phyloP scores from a whole-genome alignment of 352 stramenopile species.

The Globisporangium apiculatum region DNA sequence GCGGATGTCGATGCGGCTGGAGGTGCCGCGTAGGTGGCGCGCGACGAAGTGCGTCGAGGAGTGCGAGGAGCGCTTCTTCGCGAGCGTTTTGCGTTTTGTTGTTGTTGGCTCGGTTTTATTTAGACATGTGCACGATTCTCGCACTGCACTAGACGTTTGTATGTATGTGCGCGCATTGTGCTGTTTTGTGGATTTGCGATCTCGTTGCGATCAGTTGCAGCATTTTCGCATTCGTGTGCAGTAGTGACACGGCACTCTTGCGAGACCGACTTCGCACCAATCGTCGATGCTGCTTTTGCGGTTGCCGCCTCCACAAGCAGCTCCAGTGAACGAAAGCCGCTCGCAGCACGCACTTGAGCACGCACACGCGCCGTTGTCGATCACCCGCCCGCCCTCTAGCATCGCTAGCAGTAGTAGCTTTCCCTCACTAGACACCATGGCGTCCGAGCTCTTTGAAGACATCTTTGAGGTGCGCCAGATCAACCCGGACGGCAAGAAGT shows the following conservation, averaged over 20 bases:
- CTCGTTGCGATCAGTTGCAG: too few species aligned
- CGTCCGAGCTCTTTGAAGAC: constrained; percentile 96
- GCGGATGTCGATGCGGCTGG: too few species aligned
- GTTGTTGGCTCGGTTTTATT: constrained; percentile 7
- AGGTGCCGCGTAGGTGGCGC: too few species aligned
- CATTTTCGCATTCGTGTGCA: too few species aligned
- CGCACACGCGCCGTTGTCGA: background rate
- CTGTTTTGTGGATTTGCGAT: too few species aligned
- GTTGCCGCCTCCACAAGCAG: too few species aligned
- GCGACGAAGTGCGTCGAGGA: background rate
- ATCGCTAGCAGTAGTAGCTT: background rate
- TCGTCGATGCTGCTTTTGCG: background rate
- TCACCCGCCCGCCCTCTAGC: background rate
- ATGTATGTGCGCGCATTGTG: background rate
- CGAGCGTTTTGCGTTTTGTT: constrained; percentile 11
- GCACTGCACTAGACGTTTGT: too few species aligned
- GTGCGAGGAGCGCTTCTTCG: constrained; percentile 4
- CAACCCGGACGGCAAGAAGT: constrained; percentile 98
- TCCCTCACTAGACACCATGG: constrained; percentile 30
- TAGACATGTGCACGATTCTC: too few species aligned
- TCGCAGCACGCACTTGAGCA: background rate
- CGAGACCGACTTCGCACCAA: background rate
- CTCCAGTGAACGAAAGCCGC: too few species aligned
- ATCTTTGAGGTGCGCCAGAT: constrained; percentile 97
- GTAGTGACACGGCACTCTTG: background rate